phyloP scores from a whole-genome alignment of 108 stramenopile species.

The Nitzschia palea region DNA sequence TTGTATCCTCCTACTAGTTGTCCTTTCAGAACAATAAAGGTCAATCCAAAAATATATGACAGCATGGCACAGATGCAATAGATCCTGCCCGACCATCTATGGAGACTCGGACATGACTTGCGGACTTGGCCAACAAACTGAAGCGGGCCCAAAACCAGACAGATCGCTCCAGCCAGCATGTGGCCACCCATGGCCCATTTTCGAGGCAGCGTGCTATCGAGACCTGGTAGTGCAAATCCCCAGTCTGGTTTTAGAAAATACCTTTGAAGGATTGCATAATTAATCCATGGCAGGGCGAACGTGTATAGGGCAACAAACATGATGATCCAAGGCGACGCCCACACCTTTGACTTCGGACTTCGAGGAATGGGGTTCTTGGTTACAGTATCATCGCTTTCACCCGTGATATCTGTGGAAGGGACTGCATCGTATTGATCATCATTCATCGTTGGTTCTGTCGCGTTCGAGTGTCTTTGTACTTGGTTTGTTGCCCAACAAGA shows the following conservation, averaged over 20 bases:
- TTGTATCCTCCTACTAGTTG: slow-evolving; percentile 38
- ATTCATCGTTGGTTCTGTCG: too few relatives aligned
- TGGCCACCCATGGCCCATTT: slow-evolving; percentile 40
- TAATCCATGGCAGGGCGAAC: slow-evolving; percentile 33
- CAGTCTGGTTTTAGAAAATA: slow-evolving; percentile 32
- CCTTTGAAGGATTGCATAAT: slow-evolving; percentile 20
- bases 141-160: slow-evolving; percentile 29
- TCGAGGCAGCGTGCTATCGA: slow-evolving; percentile 23
- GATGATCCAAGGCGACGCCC: slow-evolving; percentile 39
- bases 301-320: slow-evolving; percentile 21
- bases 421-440: too few relatives aligned
- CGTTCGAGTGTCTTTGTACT: too few relatives aligned
- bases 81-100: slow-evolving; percentile 41
- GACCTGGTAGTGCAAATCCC: slow-evolving; percentile 34
- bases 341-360: slow-evolving; percentile 14
- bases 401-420: too few relatives aligned
- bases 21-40: slow-evolving; percentile 35
- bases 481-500: too few relatives aligned
- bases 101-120: slow-evolving; percentile 2
- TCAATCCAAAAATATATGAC: slow-evolving; percentile 25
- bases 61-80: slow-evolving; percentile 25
- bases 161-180: slow-evolving; percentile 37
- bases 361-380: background rate
- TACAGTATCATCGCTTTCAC: too few relatives aligned
- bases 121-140: slow-evolving; percentile 29